Evolutionary conservation across 768 basidiomycete species (phyloP).

Genomic region (Multifurca ochricompacta): DNA sequence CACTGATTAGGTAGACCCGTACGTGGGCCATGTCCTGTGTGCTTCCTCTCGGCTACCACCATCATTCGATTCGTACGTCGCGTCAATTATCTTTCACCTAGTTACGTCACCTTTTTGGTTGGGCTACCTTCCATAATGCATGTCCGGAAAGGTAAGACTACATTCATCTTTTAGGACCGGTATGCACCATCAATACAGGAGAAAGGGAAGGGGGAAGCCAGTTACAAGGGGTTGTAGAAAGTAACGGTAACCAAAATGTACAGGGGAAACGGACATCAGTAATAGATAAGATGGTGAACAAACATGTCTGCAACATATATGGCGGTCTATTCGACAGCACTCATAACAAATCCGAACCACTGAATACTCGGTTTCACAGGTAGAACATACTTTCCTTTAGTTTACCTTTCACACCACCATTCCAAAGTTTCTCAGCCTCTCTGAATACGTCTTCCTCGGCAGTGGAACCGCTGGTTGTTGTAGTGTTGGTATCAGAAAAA

Average conservation of each 20-base stretch:
- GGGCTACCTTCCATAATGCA: no score
- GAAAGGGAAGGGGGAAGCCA: no score
- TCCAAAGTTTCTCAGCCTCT: conserved; percentile 53
- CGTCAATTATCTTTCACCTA: neutral
- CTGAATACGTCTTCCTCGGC: conserved; percentile 42
- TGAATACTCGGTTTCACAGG: conserved; percentile 31
- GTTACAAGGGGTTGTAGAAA: no score
- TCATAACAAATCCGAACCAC: neutral
- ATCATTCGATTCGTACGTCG: neutral
- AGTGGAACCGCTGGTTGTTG: conserved; percentile 31
- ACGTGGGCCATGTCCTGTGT: no score
- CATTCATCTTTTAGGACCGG: no score
- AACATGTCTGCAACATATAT: neutral
- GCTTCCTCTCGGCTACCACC: neutral
- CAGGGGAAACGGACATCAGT: neutral
- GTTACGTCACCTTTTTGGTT: no score
- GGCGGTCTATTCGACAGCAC: neutral
- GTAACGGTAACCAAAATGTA: neutral
- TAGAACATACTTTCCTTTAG: conserved; percentile 75
- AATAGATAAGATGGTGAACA: neutral
- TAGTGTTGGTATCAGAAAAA: conserved; percentile 27
- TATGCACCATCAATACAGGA: no score
- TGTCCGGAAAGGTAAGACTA: no score
- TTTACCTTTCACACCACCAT: conserved; percentile 40
- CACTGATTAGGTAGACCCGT: neutral